Evolutionary conservation across 2,329 filamentous ascomycete genomes (phyloP), one percentile per base, ranked within the genome.

Genomic region (Dothiorella sarmentorum): DNA sequence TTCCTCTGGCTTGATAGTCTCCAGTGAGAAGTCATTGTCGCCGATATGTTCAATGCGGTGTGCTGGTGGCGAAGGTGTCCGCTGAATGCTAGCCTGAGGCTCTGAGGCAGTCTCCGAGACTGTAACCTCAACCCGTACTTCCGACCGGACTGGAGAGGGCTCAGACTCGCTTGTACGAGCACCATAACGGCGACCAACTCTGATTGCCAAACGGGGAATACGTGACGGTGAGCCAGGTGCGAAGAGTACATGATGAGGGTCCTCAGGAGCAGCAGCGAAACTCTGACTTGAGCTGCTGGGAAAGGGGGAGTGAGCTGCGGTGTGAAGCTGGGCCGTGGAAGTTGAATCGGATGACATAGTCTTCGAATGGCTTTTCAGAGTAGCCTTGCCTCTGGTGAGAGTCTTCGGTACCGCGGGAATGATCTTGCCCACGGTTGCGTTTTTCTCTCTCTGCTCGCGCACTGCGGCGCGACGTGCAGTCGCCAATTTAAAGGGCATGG

Each of bases 401-500:
- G 29, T 24, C 52, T 56, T 40, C 6, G 49, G 49, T 17, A 53
- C n/a, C 4, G 22, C 49, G 2, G 49, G 49, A 17, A 53, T 15
- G 24, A 53, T 26, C 24, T 53, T 53, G 15, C 20, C 15, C 13
- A 17, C 27, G 20, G n/a, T 11, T 13, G 49, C 24, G 2, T 27
- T 18, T 10, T 37, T 59, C n/a, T 59, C 47, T 11, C 55, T 53
- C 15, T 43, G 26, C 24, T 59, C 57, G 7, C 57, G 47, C 24
- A 18, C 57, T 44, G 47, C 47, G 7, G 57, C 57, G 40, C 57
- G 57, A 22, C 49, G 57, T 5, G 57, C 57, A 6, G 57, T 59
- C 20, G 47, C 57, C 10, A 59, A 22, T 18, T 22, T 24, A 13
- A 55, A 53, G 3, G 47, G 57, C 10, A 47, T 18, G 3, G 24